Conservation (phyloP, 108 stramenopile genomes). For the Nannochloropsis oceanica region DNA sequence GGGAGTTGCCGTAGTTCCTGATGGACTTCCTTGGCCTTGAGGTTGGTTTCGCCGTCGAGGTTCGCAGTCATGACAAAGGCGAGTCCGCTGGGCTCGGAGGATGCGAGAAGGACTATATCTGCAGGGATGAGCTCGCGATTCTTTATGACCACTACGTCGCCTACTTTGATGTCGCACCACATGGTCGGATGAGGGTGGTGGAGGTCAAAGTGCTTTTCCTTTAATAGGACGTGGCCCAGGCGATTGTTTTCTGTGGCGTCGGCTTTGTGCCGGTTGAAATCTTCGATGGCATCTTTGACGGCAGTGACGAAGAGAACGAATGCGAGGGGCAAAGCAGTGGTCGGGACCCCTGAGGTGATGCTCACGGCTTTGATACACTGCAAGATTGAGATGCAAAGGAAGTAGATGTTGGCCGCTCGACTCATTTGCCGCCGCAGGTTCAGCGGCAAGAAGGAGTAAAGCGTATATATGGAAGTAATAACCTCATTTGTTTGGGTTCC, state of each 20-base stretch:
- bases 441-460: background rate
- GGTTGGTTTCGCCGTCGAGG: conserved; percentile 94
- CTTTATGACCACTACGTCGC: conserved; percentile 69
- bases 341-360: conserved; percentile 34
- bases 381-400: conserved; percentile 34
- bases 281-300: conserved; percentile 58
- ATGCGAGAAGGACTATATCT: conserved; percentile 73
- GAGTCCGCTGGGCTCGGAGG: conserved; percentile 53
- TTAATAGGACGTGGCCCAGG: conserved; percentile 46
- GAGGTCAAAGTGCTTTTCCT: conserved; percentile 6
- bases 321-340: conserved; percentile 57
- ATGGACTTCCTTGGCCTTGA: conserved; percentile 45
- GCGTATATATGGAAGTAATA: background rate
- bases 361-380: conserved; percentile 32
- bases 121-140: conserved; percentile 84
- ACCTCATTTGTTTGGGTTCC: conserved; percentile 4
- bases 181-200: background rate
- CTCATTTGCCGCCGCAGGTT: conserved; percentile 10
- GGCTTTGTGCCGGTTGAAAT: conserved; percentile 5
- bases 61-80: conserved; percentile 85
- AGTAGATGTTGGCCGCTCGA: conserved; percentile 36
- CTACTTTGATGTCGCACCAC: conserved; percentile 56
- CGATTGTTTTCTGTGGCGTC: conserved; percentile 47
- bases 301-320: conserved; percentile 69
- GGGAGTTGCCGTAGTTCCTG: background rate